phyloP scores from a whole-genome alignment of 306 rosid species.

The Rosa chinensis region DNA sequence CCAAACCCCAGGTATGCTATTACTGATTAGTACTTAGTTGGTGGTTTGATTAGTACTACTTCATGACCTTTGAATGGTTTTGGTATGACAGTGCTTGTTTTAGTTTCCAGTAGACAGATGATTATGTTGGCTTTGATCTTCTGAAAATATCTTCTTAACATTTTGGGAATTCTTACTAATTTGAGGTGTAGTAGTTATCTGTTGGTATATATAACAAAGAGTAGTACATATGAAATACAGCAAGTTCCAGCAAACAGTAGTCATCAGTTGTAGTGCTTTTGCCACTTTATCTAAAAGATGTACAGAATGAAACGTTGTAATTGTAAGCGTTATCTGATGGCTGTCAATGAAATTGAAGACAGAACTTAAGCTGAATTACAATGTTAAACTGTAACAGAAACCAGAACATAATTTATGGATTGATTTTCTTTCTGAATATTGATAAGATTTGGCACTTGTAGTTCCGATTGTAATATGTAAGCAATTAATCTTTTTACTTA shows the following conservation, averaged over 20 bases:
- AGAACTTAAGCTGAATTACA: neutral
- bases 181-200: neutral
- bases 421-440: neutral
- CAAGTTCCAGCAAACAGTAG: neutral
- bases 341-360: neutral
- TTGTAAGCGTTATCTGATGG: no score
- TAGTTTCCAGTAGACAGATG: neutral
- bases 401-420: neutral
- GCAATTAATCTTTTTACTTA: conserved; percentile 13
- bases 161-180: neutral
- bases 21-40: neutral
- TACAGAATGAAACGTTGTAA: neutral
- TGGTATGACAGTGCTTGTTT: neutral
- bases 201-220: neutral
- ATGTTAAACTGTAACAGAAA: neutral
- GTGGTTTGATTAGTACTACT: neutral
- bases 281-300: neutral
- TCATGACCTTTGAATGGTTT: neutral
- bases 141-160: neutral
- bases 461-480: neutral
- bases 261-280: neutral
- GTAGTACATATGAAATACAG: neutral
- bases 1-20: conserved; percentile 79
- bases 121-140: neutral
- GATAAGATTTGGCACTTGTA: neutral